phyloP scores from a whole-genome alignment of 2,329 filamentous ascomycete species.

The Xylaria sp. region DNA sequence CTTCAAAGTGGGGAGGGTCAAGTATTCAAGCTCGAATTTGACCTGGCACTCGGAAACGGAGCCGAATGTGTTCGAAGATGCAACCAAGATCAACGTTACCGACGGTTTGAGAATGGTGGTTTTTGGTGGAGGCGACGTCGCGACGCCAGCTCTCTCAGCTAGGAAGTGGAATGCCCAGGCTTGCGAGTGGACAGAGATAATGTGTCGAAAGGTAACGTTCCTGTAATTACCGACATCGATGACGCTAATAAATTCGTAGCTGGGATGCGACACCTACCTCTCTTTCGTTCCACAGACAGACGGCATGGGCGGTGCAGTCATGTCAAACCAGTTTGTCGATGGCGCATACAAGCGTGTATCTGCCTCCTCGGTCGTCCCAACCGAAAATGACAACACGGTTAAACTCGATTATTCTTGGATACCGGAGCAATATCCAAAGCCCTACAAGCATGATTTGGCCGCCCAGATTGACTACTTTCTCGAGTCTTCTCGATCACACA shows the following conservation, averaged over 20 bases:
- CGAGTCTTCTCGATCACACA: slow-evolving; percentile 50
- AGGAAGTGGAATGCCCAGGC: slow-evolving; percentile 27
- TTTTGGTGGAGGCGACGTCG: slow-evolving; percentile 63
- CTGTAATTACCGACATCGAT: neutral
- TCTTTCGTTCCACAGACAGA: slow-evolving; percentile 58
- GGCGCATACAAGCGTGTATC: slow-evolving; percentile 53
- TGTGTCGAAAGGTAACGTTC: slow-evolving; percentile 59
- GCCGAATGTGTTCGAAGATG: slow-evolving; percentile 3
- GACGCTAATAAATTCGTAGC: slow-evolving; percentile 50
- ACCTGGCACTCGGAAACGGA: neutral
- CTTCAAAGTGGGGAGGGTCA: neutral
- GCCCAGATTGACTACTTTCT: slow-evolving; percentile 61
- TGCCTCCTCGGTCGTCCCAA: neutral
- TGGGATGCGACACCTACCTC: slow-evolving; percentile 58
- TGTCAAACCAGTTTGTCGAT: slow-evolving; percentile 66
- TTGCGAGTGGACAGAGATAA: slow-evolving; percentile 59
- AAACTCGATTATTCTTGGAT: slow-evolving; percentile 57
- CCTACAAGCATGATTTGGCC: slow-evolving; percentile 55
- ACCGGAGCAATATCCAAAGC: slow-evolving; percentile 56
- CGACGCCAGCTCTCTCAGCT: slow-evolving; percentile 51
- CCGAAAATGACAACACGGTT: neutral
- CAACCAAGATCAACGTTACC: slow-evolving; percentile 17
- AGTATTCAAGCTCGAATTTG: neutral
- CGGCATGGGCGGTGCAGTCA: slow-evolving; percentile 66
- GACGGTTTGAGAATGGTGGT: slow-evolving; percentile 61